phyloP scores from a whole-genome alignment of 768 basidiomycete genomes.

The Lactifluus volemus region DNA sequence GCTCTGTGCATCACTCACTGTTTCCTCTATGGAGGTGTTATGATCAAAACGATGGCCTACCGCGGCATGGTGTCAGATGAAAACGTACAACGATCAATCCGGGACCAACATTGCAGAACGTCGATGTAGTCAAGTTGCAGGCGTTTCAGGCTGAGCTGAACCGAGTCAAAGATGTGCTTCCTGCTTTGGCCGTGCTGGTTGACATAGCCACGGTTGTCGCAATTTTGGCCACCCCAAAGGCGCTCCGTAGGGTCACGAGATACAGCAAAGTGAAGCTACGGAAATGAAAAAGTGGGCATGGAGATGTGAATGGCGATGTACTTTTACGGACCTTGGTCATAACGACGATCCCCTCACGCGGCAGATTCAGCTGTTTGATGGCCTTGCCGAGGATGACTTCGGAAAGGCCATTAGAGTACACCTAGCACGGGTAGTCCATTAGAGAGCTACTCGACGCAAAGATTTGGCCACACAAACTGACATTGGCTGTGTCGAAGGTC shows the following conservation, averaged over 20 bases:
- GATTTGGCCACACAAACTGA: constrained; percentile 3
- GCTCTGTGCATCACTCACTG: constrained; percentile 10
- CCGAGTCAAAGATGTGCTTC: constrained; percentile 53
- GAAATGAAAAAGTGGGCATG: background rate
- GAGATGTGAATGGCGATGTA: background rate
- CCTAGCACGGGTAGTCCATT: constrained; percentile 13
- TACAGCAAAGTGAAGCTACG: constrained; percentile 5
- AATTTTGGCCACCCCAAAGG: constrained; percentile 11
- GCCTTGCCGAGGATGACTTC: constrained; percentile 41
- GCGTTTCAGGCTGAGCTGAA: constrained; percentile 48
- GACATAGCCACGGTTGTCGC: constrained; percentile 26
- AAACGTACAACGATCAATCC: background rate
- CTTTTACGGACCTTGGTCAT: constrained; percentile 35
- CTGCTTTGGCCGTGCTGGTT: constrained; percentile 32
- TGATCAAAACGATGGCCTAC: constrained; percentile 34
- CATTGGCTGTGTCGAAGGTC: constrained; percentile 32
- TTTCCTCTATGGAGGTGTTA: constrained; percentile 36
- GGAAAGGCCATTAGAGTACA: constrained; percentile 34
- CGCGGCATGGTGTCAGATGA: background rate
- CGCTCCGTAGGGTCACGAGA: background rate
- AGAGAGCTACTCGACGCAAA: background rate
- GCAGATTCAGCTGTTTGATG: constrained; percentile 36
- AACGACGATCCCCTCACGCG: constrained; percentile 41
- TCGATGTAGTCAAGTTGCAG: constrained; percentile 70
- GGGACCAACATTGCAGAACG: constrained; percentile 46